Evolutionary conservation across 2,329 filamentous ascomycete species (phyloP), one percentile per base, ranked within the genome.

Genomic region (Pezizomycotina sp.): DNA sequence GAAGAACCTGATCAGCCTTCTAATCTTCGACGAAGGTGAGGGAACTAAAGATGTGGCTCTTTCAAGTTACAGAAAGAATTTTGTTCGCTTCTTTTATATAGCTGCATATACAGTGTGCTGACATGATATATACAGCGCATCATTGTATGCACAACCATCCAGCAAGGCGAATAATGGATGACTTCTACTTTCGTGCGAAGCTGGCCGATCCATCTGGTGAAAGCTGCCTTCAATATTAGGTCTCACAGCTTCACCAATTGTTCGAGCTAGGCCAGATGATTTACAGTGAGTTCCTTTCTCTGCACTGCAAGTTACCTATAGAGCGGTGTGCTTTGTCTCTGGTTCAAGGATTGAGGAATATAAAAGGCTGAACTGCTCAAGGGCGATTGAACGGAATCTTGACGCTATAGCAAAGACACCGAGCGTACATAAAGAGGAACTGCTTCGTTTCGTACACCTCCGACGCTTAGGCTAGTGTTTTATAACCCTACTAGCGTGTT

Each of bases 1-100:
- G 2, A 66, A 91, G 49, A 52, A 60, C 0, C 61, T 60, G 2
- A 56, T 92, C 14, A 64, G 74, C 4, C 60, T 92, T 4, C 58
- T 91, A 10, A 66, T 92, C 0, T 78, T 92, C 48, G 83, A 92
- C 51, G 83, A 92, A 70, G 79, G 79, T 76, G 52, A 35, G 58
- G 45, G 14, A 24, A 13, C 7, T 13, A 18, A 20, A n/a, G 9
- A 13, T 10, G 21, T 28, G 7, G 4, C 18, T 36, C 21, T 13
- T 18, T 40, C 25, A 10, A 12, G 6, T 10, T 32, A 14, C n/a
- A n/a, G n/a, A 12, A 24, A 24, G 22, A 24, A 24, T 12, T 12
- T 24, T 24, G 7, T 7, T 24, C 8, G 22, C 7, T 24, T 8
- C 27, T 13, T 8, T n/a, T 8, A 14, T 13, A 29, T 7, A 8